A percentile compares a stretch with the other conserved stretches of the same genome.
Evolutionary conservation across 208 protist species (phyloP).

Genomic region (Wallacemonas sp.): DNA sequence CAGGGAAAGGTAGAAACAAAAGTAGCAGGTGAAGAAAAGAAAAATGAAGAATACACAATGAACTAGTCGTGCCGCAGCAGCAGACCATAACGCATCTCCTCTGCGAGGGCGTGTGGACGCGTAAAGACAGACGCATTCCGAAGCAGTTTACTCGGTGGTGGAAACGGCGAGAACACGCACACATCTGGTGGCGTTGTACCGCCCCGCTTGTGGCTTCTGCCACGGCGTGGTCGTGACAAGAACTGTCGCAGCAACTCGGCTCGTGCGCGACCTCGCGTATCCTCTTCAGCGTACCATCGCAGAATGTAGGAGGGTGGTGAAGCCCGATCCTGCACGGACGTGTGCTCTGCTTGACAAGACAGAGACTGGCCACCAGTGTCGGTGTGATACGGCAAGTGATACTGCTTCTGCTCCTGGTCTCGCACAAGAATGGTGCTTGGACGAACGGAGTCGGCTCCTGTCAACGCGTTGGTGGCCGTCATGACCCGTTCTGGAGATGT

Average conservation of each 20-base stretch:
- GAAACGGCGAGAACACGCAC: conserved; percentile 6
- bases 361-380: too few relatives aligned
- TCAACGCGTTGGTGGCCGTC: too few relatives aligned
- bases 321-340: too few relatives aligned
- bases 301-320: neutral
- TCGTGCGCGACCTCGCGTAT: neutral
- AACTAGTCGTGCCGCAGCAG: neutral
- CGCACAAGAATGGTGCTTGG: conserved; percentile 11
- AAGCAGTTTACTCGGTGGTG: neutral
- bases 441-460: too few relatives aligned
- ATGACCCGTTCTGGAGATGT: too few relatives aligned
- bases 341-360: too few relatives aligned
- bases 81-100: conserved; percentile 11
- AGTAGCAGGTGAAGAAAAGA: conserved; percentile 24
- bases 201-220: too few relatives aligned
- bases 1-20: conserved; percentile 24
- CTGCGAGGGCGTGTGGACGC: neutral
- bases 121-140: neutral
- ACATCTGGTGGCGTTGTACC: too few relatives aligned
- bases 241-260: neutral
- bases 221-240: neutral
- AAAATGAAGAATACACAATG: conserved; percentile 1
- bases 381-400: neutral
- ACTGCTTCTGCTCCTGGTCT: conserved; percentile 10
- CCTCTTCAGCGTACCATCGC: neutral